Evolutionary conservation across 768 basidiomycete species (phyloP).

Genomic region (Lepiota venenata): DNA sequence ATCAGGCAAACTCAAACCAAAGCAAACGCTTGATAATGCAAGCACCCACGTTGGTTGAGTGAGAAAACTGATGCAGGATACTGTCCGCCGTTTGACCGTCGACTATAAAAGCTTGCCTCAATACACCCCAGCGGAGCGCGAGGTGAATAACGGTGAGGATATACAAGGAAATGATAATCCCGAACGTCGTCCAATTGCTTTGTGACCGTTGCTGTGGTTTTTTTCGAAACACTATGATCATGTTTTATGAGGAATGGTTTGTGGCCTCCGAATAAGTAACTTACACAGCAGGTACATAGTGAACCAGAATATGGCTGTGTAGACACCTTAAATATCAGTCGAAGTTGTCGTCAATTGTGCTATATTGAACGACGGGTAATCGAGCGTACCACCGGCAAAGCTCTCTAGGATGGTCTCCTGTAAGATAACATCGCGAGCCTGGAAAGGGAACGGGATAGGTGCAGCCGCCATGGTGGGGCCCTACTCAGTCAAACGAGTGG

Average conservation of each 20-base stretch:
- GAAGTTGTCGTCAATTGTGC: too few relatives aligned
- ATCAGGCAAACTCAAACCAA: not conserved
- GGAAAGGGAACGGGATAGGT: too few relatives aligned
- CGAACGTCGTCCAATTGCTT: not conserved
- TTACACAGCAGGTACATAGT: slow-evolving; percentile 2
- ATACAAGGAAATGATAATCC: not conserved
- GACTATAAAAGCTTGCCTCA: not conserved
- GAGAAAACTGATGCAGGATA: not conserved
- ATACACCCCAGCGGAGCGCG: not conserved
- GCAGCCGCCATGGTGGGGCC: too few relatives aligned
- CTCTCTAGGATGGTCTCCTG: too few relatives aligned
- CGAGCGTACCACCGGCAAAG: too few relatives aligned
- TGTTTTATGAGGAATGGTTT: not conserved
- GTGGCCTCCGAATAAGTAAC: not conserved
- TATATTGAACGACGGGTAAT: too few relatives aligned
- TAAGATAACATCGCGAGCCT: too few relatives aligned
- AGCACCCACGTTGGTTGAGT: not conserved
- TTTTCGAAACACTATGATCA: not conserved
- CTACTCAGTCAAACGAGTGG: too few relatives aligned
- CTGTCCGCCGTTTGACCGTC: not conserved
- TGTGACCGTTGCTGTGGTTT: not conserved
- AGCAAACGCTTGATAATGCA: not conserved
- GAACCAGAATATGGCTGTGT: slow-evolving; percentile 4
- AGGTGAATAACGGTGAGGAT: not conserved
- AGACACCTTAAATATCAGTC: not conserved